Percentiles rank a stretch among this genome's conserved stretches.
Conservation (phyloP, 129 eudicot species). For the Saposhnikovia divaricata region DNA sequence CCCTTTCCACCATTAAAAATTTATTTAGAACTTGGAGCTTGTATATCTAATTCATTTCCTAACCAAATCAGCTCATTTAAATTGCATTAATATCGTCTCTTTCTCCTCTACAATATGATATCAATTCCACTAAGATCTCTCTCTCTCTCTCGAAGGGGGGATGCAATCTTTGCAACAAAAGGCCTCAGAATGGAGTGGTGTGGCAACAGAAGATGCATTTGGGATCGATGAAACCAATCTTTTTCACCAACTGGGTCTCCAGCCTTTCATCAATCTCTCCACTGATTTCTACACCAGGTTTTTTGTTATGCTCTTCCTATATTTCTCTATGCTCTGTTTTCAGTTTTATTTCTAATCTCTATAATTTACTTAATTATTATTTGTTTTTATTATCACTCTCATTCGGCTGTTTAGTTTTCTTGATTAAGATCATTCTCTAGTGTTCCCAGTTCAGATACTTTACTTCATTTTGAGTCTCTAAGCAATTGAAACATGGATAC, state of each 20-base stretch:
- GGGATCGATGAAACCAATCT: slow-evolving; percentile 85
- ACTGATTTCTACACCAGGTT: slow-evolving; percentile 86
- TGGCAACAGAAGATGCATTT: slow-evolving; percentile 60
- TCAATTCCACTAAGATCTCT: no score
- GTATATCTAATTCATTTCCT: no score
- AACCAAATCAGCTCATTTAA: no score
- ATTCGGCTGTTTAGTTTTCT: not conserved
- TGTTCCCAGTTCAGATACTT: not conserved
- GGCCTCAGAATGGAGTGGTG: slow-evolving; percentile 92
- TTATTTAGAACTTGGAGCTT: no score
- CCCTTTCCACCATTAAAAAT: no score
- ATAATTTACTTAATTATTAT: not conserved
- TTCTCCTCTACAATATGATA: no score
- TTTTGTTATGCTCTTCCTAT: not conserved
- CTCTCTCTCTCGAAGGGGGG: no score
- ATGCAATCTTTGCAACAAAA: slow-evolving; percentile 90
- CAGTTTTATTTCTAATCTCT: not conserved
- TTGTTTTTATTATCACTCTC: not conserved
- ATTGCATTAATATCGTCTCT: no score
- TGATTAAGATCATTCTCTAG: not conserved
- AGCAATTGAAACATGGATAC: not conserved
- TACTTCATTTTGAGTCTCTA: not conserved
- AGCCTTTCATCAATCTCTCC: slow-evolving; percentile 73
- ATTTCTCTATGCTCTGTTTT: no score
- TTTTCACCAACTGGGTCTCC: slow-evolving; percentile 72